Base-by-base conservation (phyloP, 1,139 yeast species). In the Scheffersomyces stambukii region DNA sequence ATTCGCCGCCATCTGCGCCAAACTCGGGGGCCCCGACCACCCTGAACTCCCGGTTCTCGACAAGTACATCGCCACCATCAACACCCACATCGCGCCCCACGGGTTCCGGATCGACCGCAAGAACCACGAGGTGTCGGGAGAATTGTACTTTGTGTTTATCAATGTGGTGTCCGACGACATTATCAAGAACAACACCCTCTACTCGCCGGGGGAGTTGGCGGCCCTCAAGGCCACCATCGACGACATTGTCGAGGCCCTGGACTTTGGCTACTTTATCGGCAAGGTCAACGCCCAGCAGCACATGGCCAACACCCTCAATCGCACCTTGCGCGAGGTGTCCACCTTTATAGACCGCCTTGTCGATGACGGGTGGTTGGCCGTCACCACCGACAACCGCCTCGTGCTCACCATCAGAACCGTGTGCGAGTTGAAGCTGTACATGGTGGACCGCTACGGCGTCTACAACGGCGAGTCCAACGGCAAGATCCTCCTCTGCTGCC, bases 311-410 rank as follows among this genome's bases (percentile, higher is more conserved):
- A 41, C 38, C 3, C 35, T 49, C 16, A 52, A 52, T 24, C 50
- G 54, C 16, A 36, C 59, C 2, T 37, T 53, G 4, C 44, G 51
- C 3, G 74, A 69, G 15, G 49, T 68, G 0, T 55, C 57, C 10
- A 35, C 31, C 1, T 56, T 76, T 19, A 40, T 77, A 2, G 54
- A 46, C 6, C 43, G 53, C 15, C 46, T 77, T 13, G 61, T 72
- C 6, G 65, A 65, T 32, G 70, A 65, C 34, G 81, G 78, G 4
- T 77, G 83, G 81, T 48, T 77, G 23, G 49, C 45, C 13, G 26
- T 55, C 10, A 49, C 60, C 8, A 29, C 36, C 7, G 51, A 49
- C 15, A 54, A 54, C 29, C 42, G 52, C n/a, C 32, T 65, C n/a
- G 38, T 63, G 13, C 44, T 62, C 10, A 64, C 78, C 2, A 45